Evolutionary conservation across 2,329 filamentous ascomycete genomes (phyloP), one percentile per base, ranked within the genome.

Genomic region (Fusarium torulosum): DNA sequence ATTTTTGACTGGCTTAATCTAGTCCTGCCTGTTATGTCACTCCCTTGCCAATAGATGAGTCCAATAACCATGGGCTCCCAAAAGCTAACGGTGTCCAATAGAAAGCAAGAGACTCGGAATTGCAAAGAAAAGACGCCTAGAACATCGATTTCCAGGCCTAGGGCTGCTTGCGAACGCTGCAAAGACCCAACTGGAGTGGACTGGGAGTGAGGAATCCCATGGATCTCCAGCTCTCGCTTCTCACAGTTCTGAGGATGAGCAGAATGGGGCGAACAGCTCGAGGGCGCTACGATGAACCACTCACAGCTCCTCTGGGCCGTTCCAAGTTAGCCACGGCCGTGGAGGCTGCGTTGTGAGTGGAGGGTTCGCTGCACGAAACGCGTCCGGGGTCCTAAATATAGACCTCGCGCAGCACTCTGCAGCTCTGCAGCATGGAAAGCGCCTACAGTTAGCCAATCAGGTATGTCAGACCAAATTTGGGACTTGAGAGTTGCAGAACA

Each of bases 301-400:
- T 72, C 55, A 69, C 49, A 65, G 47, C 51, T 61, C 62, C 57
- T 45, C 57, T 54, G 54, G 52, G 40, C 59, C 58, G 56, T 69
- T 70, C 63, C 56, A 53, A 60, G 66, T 60, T 68, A 72, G 70
- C 44, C 66, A 63, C 40, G 52, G 54, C 69, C 46, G 55, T 66
- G 37, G 47, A 56, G 37, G 42, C 55, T 68, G 58, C 53, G 56
- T 49, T 47, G 54, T 72, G 63, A 72, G 53, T 73, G 67, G 69
- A 71, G 31, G 67, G 63, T 17, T 50, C 57, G 51, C 56, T 59
- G 69, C 65, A 66, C 73, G 72, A 75, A 75, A 75, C 73, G 67
- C 56, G 53, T 64, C 61, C 56, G 57, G 69, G 62, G 64, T 64
- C 59, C 76, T 78, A 78, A 77, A 76, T 76, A 76, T 78, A 78